These are phyloP conservation scores for Macrotyloma uniflorum DNA, from an alignment of 306 rosid genomes.

Conservation along the genomic window DNA sequence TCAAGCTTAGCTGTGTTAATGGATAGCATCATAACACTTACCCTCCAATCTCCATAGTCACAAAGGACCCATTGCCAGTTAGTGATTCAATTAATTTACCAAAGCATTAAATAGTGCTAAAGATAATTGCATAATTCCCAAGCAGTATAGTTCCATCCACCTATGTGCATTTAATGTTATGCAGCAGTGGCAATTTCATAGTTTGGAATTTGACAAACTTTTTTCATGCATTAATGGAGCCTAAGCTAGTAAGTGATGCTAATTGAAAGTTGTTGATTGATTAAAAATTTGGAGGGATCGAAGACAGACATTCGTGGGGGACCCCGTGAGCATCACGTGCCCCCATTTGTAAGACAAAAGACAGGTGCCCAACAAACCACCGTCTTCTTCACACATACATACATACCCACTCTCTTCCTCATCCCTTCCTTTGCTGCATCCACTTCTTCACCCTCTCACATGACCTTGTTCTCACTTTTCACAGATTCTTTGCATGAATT, in stretches of 20 bases:
- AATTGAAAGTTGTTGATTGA: background rate
- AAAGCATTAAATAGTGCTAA: background rate
- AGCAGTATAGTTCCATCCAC: background rate
- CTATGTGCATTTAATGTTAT: background rate
- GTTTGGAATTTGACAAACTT: slow-evolving; percentile 1
- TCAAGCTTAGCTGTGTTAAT: slow-evolving; percentile 52
- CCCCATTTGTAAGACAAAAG: slow-evolving; percentile 42
- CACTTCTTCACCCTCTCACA: slow-evolving; percentile 31
- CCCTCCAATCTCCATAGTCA: background rate
- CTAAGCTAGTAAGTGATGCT: slow-evolving; percentile 5
- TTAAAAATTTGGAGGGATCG: slow-evolving; percentile 53
- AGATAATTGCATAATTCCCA: background rate
- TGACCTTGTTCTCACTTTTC: slow-evolving; percentile 50
- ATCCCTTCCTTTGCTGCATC: slow-evolving; percentile 6
- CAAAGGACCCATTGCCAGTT: background rate
- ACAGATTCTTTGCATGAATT: slow-evolving; percentile 26
- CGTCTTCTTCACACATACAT: slow-evolving; percentile 12
- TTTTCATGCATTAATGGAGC: slow-evolving; percentile 41
- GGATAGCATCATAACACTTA: slow-evolving; percentile 37
- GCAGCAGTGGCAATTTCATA: background rate
- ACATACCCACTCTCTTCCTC: slow-evolving; percentile 10
- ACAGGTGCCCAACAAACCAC: slow-evolving; percentile 55
- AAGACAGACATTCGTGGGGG: slow-evolving; percentile 79
- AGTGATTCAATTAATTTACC: slow-evolving; percentile 19
- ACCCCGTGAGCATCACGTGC: slow-evolving; percentile 71